Evolutionary conservation across 2,329 filamentous ascomycete species (phyloP), one percentile per base, ranked within the genome.

Genomic region (Cladosporium austrohemisphaericum): DNA sequence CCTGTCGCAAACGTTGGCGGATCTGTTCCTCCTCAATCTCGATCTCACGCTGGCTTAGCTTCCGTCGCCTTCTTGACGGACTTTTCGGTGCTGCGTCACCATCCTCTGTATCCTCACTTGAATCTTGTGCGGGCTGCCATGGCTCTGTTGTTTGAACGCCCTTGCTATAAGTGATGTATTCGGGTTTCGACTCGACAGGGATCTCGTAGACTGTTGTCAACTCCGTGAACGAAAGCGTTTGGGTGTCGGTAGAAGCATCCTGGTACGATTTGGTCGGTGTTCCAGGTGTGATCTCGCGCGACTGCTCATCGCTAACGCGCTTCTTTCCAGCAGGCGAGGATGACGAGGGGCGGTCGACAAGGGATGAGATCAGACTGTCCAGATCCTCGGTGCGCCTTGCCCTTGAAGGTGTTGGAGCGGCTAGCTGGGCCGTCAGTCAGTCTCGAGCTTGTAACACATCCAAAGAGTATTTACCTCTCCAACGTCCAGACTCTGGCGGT

Each of bases 141-240:
- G 85, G 82, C 61, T 89, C 86, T 18, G 85, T 82, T 13, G 93
- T 96, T 69, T 98, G 94, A 18, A 97, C 90, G 49, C 84, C 91
- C 73, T 96, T 97, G 76, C 88, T 97, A 76, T 98, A 98, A 46
- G 90, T 95, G 64, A 95, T 90, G 52, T 95, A 77, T 68, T 98
- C 93, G 56, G 73, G 72, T 59, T 73, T 76, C 45, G 69, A 65
- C 55, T 76, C 80, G 1, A 87, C 85, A 1, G 86, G 82, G 56
- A 83, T 86, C 68, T 95, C 91, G 69, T 86, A 90, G 52, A 93
- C 80, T 26, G 88, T 90, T 14, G 84, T 82, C 46, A 89, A 76
- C 6, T 86, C 78, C 9, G 81, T 82, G 1, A 90, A 85, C 6
- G 83, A 85, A 16, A 95, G 79, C 3, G 82, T 85, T 62, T 92